Evolutionary conservation across 1,284 basidiomycete genomes (phyloP), one percentile per base, ranked within the genome.

Genomic region (Ustanciosporium gigantosporum): DNA sequence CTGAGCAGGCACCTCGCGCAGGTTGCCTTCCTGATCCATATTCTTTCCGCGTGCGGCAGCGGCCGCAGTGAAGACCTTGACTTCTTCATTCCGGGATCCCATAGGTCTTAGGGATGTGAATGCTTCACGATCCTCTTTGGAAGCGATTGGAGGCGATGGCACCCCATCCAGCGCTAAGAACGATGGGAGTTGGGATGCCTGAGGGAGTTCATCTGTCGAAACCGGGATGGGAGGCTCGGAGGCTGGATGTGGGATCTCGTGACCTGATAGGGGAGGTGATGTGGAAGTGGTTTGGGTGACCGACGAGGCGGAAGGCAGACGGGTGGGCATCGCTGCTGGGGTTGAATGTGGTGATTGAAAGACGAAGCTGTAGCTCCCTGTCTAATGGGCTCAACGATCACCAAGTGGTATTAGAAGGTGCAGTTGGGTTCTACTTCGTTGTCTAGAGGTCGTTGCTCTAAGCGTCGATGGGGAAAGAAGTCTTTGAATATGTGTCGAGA

Each of bases 1-100:
- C 43, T 46, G 6, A 47, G 51, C 21, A 44, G 44, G 20, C 34
- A 42, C 3, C 52, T 50, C 13, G 6, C 41, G 25, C 19, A 50
- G 42, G 31, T 46, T 35, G 36, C 51, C 50, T 11, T 53, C 23
- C 17, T 35, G 25, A 32, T 60, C 46, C 8, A 46, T 3, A 34
- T 31, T 60, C 31, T 46, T 49, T 0, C 21, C 31, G 6, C 46
- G 31, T 0, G 51, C 51, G 3, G 36, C n/a, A 3, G 51, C 50
- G 4, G 51, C 58, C 5, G 58, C 50, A 8, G 58, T 61, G 27
- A 53, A 49, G 14, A 50, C 36, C 8, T 23, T 46, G 4, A 38
- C 39, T n/a, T 53, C 57, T 5, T 34, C 32, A 4, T 44, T 14
- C 11, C 17, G 41, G 4, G 55, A 51, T 4, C 35, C 31, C 5